Evolutionary conservation across 2,329 filamentous ascomycete genomes (phyloP), one percentile per base, ranked within the genome.

Genomic region (Trichoderma sp.): DNA sequence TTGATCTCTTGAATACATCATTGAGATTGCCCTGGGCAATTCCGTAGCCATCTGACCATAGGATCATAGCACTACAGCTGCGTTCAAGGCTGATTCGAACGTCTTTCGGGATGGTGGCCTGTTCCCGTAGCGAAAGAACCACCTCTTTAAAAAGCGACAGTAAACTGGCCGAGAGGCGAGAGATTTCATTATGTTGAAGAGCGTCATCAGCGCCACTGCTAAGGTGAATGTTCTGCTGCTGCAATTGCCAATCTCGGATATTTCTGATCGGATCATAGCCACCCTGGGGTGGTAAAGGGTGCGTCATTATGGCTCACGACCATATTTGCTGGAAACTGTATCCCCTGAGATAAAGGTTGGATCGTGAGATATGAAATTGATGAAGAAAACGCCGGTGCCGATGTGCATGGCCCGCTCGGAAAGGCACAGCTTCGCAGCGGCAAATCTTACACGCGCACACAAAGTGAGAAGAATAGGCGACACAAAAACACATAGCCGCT

Each of bases 41-140:
- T 1, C 60, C 60, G 30, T 55, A 64, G 5, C 60, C 60, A 39
- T 55, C 51, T 13, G 49, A 64, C 60, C 60, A 64, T 1, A 64
- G 26, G 10, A 64, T 55, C 51, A 64, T 10, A 43, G 60, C 60
- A n/a, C 49, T 55, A 13, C 32, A 64, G 8, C 60, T 64, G 24
- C 60, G 60, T 8, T 43, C 60, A 18, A 64, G 34, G 2, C 18
- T 64, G 34, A 55, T 64, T 5, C 10, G 60, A 24, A 34, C 60
- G 16, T 54, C 51, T 7, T 21, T 21, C 5, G 60, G 60, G 16
- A 64, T 64, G 0, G 1, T 1, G 1, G 24, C 1, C 0, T 54
- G 24, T 21, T 16, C 16, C 13, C 49, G 26, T 3, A 64, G 28
- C 11, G 6, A 11, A 5, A 39, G 60, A 4, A 55, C 13, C 1